phyloP scores from a whole-genome alignment of 495 filamentous ascomycete species.

The Penicillium roqueforti region DNA sequence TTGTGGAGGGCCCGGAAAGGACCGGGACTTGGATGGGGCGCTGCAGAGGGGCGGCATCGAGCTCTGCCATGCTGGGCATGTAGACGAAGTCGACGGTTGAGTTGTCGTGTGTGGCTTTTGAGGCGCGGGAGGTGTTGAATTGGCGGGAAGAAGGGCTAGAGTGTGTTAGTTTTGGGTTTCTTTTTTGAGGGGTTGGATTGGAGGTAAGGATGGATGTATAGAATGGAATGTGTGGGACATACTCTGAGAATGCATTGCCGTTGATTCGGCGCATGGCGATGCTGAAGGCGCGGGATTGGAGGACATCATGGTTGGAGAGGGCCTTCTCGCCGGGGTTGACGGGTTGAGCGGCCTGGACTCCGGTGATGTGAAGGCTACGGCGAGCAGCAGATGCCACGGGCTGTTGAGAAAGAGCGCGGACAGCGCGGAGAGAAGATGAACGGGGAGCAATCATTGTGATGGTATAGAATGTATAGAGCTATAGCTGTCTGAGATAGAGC shows the following conservation, averaged over 20 bases:
- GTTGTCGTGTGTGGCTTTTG: conserved; percentile 52
- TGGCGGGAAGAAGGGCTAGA: conserved; percentile 38
- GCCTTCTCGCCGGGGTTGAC: conserved; percentile 34
- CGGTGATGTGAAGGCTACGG: conserved; percentile 53
- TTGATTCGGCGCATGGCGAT: conserved; percentile 49
- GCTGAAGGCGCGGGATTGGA: conserved; percentile 51
- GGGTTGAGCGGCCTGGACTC: conserved; percentile 45
- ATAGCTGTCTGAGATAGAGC: background rate
- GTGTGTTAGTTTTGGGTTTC: conserved; percentile 18
- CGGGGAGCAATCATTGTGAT: conserved; percentile 46
- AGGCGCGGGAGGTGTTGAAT: conserved; percentile 57
- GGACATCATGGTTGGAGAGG: conserved; percentile 50
- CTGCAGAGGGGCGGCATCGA: conserved; percentile 31
- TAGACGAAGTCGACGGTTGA: conserved; percentile 63
- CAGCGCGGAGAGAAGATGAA: conserved; percentile 47
- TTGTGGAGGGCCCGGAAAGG: conserved; percentile 42
- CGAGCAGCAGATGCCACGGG: conserved; percentile 34
- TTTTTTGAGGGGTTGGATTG: background rate
- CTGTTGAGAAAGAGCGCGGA: conserved; percentile 46
- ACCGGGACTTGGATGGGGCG: conserved; percentile 48
- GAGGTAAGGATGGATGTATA: background rate
- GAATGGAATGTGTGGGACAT: conserved; percentile 15
- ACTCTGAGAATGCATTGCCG: conserved; percentile 39
- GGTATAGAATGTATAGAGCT: conserved; percentile 13
- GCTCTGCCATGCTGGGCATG: conserved; percentile 50